Base-by-base conservation (phyloP, 2,329 filamentous ascomycete species). In the Monilinia vaccinii-corymbosi region DNA sequence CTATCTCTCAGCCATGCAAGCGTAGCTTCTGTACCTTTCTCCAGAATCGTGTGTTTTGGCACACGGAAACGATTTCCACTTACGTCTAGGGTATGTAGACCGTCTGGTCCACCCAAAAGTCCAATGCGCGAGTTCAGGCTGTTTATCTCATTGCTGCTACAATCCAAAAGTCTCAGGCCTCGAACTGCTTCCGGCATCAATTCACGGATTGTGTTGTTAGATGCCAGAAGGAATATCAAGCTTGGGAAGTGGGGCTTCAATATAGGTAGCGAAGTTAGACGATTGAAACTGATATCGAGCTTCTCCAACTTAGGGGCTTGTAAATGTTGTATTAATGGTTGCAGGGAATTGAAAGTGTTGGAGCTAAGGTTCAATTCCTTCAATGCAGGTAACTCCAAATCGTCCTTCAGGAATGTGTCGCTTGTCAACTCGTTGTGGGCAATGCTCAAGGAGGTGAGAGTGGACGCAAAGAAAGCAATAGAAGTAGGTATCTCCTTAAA, bases 41-140 rank as follows among this genome's bases (percentile, higher is more conserved):
- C 88, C 51, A 97, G 75, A 8, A 96, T 81, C 64, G 88, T 88
- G 76, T 88, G 92, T 60, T 89, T 84, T 0, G 93, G 93, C 36
- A 97, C 91, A 36, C 90, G 81, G 75, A 97, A 97, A 36, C 85
- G 81, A 71, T 97, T 97, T 0, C 91, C 91, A 32, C 82, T 83
- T 4, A 96, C 87, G 51, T 96, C 87, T 11, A 97, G 76, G 58
- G 81, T 73, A 78, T 88, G 76, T 75, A 83, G 64, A 67, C 84
- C 75, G 2, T 79, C 78, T 44, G 69, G 70, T 1, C 85, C 86
- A 28, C 86, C 85, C 0, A 96, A 77, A 14, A 96, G 76, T 0
- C 93, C 93, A 13, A 97, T 79, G 9, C 86, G 84, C 0, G 92
- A 88, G 62, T 94, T 89, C 16, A 97, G 76, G 50, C 84, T 82